Evolutionary conservation across 2,329 filamentous ascomycete species (phyloP).

Genomic region (Fusarium compactum): DNA sequence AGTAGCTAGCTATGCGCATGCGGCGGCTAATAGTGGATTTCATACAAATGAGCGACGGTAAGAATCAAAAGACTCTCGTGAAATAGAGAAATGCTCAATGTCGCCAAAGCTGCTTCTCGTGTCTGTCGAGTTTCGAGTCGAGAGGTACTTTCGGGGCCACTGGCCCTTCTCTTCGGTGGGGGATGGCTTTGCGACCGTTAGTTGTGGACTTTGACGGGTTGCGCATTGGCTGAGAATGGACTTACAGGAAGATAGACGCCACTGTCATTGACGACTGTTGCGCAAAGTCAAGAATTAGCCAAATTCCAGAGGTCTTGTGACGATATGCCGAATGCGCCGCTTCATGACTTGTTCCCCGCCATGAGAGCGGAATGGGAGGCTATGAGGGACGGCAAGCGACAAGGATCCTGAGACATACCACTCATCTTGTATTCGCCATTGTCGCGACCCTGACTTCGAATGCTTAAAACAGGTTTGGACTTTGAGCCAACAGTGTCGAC

Average conservation of each 20-base stretch:
- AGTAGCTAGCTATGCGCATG: neutral
- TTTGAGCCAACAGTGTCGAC: conserved; percentile 73
- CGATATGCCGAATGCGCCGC: conserved; percentile 36
- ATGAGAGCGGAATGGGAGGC: conserved; percentile 12
- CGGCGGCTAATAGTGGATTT: neutral
- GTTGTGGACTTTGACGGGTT: conserved; percentile 12
- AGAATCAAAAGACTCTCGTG: conserved; percentile 95
- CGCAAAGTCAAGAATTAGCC: conserved; percentile 43
- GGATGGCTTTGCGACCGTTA: conserved; percentile 72
- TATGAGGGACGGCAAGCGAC: conserved; percentile 28
- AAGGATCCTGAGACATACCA: conserved; percentile 64
- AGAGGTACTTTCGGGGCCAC: conserved; percentile 72
- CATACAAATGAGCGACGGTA: conserved; percentile 95
- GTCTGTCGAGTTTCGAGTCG: conserved; percentile 66
- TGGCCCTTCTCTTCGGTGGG: conserved; percentile 85
- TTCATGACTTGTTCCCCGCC: conserved; percentile 17
- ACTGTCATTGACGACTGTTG: conserved; percentile 90
- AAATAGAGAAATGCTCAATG: conserved; percentile 94
- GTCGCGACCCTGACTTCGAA: conserved; percentile 71
- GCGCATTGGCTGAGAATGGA: neutral
- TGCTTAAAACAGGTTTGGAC: conserved; percentile 71
- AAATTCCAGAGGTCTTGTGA: conserved; percentile 42
- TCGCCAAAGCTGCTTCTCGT: conserved; percentile 76
- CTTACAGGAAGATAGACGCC: conserved; percentile 93
- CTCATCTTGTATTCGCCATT: conserved; percentile 84